Base-by-base conservation (phyloP, 768 basidiomycete species). In the Mycena alexandri region DNA sequence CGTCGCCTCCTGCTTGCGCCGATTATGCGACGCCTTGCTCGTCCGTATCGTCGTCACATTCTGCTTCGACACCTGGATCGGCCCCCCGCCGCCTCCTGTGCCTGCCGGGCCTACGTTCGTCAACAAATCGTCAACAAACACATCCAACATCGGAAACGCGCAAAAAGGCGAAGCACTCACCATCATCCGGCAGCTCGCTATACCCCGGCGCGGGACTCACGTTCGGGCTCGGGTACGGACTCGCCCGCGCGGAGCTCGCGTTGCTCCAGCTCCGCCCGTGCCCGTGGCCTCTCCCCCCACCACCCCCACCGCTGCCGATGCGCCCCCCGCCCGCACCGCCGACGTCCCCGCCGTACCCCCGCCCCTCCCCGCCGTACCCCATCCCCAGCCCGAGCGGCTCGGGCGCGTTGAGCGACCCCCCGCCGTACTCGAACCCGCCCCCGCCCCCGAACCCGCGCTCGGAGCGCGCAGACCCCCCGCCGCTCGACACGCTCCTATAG, bases 41-140 rank as follows among this genome's bases (percentile, higher is more conserved):
- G 96, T 97, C 66, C 94, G 90, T 42, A 90, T 89, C 36, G 95
- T 96, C 50, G 96, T 98, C 17, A 98, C 95, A 65, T 94, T 94
- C 76, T 87, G 90, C 77, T 93, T 93, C 33, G 87, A 84, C 5
- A 75, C 72, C 25, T 46, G n/a, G 55, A 74, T 67, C 22, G 67
- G 2, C 14, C 10, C 14, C 61, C 67, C 38, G 38, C 4, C 4
- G 29, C 29, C 29, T 29, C 29, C 3, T 38, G 38, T 2, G 38
- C n/a, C n/a, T n/a, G n/a, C n/a, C n/a, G n/a, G n/a, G n/a, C n/a
- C n/a, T n/a, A n/a, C n/a, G n/a, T n/a, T n/a, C n/a, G n/a, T n/a
- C n/a, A n/a, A n/a, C n/a, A n/a, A n/a, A n/a, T n/a, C n/a, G n/a
- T n/a, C n/a, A n/a, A n/a, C n/a, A n/a, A n/a, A n/a, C n/a, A n/a